These are phyloP conservation scores for Dactylellina sp. DNA, from an alignment of 2,329 filamentous ascomycete species.

Conservation along the genomic window DNA sequence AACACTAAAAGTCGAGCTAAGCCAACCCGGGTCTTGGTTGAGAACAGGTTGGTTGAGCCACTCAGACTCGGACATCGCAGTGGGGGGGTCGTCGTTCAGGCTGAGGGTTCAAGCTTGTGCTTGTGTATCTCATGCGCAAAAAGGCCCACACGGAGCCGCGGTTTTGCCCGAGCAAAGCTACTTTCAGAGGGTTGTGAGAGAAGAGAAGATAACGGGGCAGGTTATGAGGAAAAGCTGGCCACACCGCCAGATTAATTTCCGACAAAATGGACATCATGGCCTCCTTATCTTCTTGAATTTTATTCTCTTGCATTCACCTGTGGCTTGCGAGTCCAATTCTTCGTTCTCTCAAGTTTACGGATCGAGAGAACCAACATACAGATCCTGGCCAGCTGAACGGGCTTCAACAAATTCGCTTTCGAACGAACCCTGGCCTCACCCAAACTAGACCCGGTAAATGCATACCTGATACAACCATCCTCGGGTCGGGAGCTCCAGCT, in stretches of 20 bases:
- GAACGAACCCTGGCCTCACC: constrained; percentile 9
- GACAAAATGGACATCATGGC: constrained; percentile 8
- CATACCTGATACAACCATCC: constrained; percentile 30
- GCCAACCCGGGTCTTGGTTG: too few relatives aligned
- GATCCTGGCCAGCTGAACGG: constrained; percentile 4
- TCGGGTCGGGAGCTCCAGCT: constrained; percentile 32
- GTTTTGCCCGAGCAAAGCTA: constrained; percentile 34
- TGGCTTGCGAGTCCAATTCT: neutral
- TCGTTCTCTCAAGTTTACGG: neutral
- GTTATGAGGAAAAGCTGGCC: neutral
- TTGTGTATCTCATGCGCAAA: constrained; percentile 36
- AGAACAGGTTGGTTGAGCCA: neutral
- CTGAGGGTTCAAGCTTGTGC: constrained; percentile 32
- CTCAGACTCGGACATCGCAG: neutral
- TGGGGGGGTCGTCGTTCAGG: constrained; percentile 10
- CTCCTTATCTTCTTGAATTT: constrained; percentile 5
- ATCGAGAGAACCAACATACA: neutral
- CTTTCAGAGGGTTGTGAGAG: constrained; percentile 16
- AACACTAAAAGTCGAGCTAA: too few relatives aligned
- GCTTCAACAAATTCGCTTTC: constrained; percentile 9
- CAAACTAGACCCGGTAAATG: constrained; percentile 30
- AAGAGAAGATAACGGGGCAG: constrained; percentile 6
- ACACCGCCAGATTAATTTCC: constrained; percentile 37
- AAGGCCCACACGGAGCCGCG: constrained; percentile 30
- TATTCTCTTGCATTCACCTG: constrained; percentile 1